Conservation (phyloP, 306 rosid genomes). For the Prunus dulcis region DNA sequence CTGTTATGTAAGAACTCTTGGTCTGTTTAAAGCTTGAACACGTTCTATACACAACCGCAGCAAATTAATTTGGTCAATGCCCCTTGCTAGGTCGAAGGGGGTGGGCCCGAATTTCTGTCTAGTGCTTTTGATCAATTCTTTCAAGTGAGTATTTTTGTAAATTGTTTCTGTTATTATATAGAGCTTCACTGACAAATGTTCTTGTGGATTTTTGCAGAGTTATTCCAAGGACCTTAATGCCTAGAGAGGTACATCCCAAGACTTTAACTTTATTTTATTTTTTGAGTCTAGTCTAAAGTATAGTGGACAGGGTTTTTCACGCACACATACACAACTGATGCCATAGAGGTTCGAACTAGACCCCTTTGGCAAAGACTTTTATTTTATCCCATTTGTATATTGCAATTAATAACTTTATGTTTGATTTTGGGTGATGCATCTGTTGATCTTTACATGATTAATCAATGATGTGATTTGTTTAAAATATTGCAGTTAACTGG, state of each 20-base stretch:
- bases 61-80: not conserved
- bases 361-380: too few species aligned
- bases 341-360: too few species aligned
- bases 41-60: not conserved
- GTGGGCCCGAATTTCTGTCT: not conserved
- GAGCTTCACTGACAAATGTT: not conserved
- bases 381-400: too few species aligned
- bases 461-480: not conserved
- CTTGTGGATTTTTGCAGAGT: constrained; percentile 50
- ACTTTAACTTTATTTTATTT: not conserved
- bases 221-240: constrained; percentile 88
- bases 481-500: constrained; percentile 69
- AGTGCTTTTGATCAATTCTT: not conserved
- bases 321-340: too few species aligned
- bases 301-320: too few species aligned
- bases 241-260: constrained; percentile 69
- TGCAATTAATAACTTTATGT: not conserved
- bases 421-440: not conserved
- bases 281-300: too few species aligned
- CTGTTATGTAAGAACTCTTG: not conserved
- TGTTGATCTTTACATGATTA: not conserved
- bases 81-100: not conserved
- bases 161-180: not conserved
- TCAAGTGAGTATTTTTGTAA: not conserved
- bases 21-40: not conserved